Percentiles rank a stretch among this genome's conserved stretches.
Evolutionary conservation across 768 basidiomycete genomes (phyloP).

Genomic region (Porpolomopsis calyptriformis): DNA sequence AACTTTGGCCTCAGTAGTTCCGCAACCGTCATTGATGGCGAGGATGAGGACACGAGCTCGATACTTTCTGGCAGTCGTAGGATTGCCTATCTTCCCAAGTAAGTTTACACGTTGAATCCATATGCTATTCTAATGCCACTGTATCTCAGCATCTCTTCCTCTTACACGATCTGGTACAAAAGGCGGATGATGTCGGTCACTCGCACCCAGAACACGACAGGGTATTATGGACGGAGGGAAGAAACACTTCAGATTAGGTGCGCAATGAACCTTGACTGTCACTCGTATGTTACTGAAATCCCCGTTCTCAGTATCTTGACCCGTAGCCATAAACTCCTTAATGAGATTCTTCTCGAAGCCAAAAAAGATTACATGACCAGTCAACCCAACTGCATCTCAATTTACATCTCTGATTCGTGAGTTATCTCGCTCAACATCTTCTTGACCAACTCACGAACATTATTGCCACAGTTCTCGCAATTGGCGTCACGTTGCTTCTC

Average conservation of each 20-base stretch:
- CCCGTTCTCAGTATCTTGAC: slow-evolving; percentile 39
- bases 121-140: background rate
- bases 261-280: slow-evolving; percentile 5
- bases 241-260: slow-evolving; percentile 36
- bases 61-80: slow-evolving; percentile 19
- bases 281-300: background rate
- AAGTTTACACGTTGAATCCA: background rate
- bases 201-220: slow-evolving; percentile 26
- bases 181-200: slow-evolving; percentile 31
- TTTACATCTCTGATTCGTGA: slow-evolving; percentile 41
- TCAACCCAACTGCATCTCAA: slow-evolving; percentile 39
- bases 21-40: slow-evolving; percentile 26
- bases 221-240: slow-evolving; percentile 24
- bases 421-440: background rate
- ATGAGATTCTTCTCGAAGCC: slow-evolving; percentile 43
- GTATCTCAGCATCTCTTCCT: slow-evolving; percentile 14
- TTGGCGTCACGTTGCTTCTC: slow-evolving; percentile 47
- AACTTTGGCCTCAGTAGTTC: slow-evolving; percentile 25
- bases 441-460: background rate
- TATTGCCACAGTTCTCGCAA: slow-evolving; percentile 17
- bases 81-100: slow-evolving; percentile 35
- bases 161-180: slow-evolving; percentile 40
- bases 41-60: slow-evolving; percentile 22
- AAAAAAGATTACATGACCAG: slow-evolving; percentile 41
- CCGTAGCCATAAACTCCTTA: slow-evolving; percentile 34